These are phyloP conservation scores for Jasminum sambac DNA, from an alignment of 257 asterid genomes.

Conservation along the genomic window DNA sequence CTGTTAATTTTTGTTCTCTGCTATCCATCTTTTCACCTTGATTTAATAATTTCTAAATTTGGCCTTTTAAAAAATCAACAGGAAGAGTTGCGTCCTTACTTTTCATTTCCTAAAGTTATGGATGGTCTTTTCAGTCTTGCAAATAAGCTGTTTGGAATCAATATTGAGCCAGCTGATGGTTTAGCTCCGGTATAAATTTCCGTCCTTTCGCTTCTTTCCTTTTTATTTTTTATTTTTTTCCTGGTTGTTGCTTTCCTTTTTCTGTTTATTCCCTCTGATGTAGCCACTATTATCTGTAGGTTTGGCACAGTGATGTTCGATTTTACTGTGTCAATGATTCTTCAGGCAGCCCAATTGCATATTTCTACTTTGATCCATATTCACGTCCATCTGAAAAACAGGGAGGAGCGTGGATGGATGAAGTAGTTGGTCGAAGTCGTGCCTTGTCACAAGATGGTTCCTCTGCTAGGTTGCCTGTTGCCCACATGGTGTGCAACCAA, in stretches of 20 bases:
- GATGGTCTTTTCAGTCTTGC: slow-evolving; percentile 93
- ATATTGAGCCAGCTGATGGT: slow-evolving; percentile 79
- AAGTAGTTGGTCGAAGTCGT: slow-evolving; percentile 88
- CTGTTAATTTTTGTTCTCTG: not conserved
- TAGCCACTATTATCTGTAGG: slow-evolving; percentile 40
- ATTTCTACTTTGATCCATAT: slow-evolving; percentile 93
- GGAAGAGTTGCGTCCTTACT: slow-evolving; percentile 98
- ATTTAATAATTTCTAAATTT: slow-evolving; percentile 21
- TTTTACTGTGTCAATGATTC: slow-evolving; percentile 88
- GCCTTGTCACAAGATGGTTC: slow-evolving; percentile 74
- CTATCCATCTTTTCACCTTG: not conserved
- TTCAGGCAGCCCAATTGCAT: slow-evolving; percentile 78
- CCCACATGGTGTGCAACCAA: slow-evolving; percentile 99
- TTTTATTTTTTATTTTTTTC: slow-evolving; percentile 8
- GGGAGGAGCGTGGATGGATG: slow-evolving; percentile 99
- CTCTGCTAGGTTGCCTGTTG: slow-evolving; percentile 89
- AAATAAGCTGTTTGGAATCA: slow-evolving; percentile 70
- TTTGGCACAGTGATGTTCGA: slow-evolving; percentile 88
- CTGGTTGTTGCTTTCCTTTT: not conserved
- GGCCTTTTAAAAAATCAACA: slow-evolving; percentile 37
- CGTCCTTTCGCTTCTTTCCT: slow-evolving; percentile 19
- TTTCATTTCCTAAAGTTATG: slow-evolving; percentile 94
- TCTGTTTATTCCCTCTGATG: slow-evolving; percentile 20
- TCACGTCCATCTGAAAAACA: slow-evolving; percentile 98
- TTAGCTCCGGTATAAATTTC: slow-evolving; percentile 71